Percentiles rank a stretch among this genome's conserved stretches.
Evolutionary conservation across 352 stramenopile species (phyloP).

Genomic region (Globisporangium ultimum): DNA sequence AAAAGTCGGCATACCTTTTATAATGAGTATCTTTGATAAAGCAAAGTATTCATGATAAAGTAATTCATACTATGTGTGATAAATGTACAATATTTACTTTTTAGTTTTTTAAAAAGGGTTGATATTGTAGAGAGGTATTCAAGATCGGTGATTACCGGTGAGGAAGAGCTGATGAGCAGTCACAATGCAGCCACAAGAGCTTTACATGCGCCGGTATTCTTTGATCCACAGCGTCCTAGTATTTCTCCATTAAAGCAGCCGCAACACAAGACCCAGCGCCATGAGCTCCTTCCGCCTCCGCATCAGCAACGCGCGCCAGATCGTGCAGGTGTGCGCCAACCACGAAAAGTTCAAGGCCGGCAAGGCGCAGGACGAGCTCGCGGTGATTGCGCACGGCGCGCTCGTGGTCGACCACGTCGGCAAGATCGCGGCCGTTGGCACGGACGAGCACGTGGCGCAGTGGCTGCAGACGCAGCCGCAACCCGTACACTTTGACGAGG

Average conservation of each 20-base stretch:
- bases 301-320: constrained; percentile 57
- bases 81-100: no score
- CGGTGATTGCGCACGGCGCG: constrained; percentile 53
- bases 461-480: constrained; percentile 54
- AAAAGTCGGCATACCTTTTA: no score
- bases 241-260: no score
- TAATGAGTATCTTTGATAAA: no score
- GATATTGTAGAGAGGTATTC: background rate
- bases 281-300: constrained; percentile 77
- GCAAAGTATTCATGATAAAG: no score
- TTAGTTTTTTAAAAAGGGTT: no score
- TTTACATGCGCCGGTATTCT: no score
- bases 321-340: constrained; percentile 71
- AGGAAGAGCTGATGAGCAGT: background rate
- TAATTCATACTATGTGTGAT: no score
- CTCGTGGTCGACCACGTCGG: constrained; percentile 52
- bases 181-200: background rate
- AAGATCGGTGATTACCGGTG: background rate
- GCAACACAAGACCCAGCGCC: background rate
- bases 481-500: constrained; percentile 63
- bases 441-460: constrained; percentile 46
- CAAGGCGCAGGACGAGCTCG: constrained; percentile 55
- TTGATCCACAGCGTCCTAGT: no score
- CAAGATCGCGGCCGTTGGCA: constrained; percentile 61
- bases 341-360: constrained; percentile 65